Evolutionary conservation across 495 filamentous ascomycete species (phyloP), one percentile per base, ranked within the genome.

Genomic region (Xylaria longipes): DNA sequence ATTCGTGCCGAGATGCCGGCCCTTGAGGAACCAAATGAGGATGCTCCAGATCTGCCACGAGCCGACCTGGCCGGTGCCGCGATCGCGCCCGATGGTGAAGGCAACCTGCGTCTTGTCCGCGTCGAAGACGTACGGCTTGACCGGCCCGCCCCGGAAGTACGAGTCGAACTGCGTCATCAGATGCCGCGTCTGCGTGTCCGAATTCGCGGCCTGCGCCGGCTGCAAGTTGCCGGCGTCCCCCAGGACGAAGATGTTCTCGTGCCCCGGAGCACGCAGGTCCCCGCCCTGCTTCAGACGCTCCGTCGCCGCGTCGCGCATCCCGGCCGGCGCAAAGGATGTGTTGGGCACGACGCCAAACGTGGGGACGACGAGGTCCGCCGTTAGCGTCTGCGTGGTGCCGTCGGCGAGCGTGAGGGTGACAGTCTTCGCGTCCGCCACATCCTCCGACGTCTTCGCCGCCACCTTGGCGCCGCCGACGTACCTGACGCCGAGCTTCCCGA

Each of bases 1-100:
- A 25, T 80, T 68, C 11, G 78, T 82, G 45, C 78, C 78, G 39
- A 83, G 39, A 54, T 77, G 60, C 14, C 75, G 63, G 0, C 82
- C 81, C 80, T 90, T 90, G 69, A 83, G 41, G 56, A 80, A 81
- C 75, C 74, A 78, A 22, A 89, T 80, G 61, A 89, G 54, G 63
- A 79, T 80, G 17, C 82, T 77, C 70, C 80, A 88, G 2, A 81
- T 65, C 60, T 76, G 80, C 72, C 81, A 82, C 4, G 77, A 77
- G 52, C 84, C 85, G 9, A 88, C 63, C 75, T 88, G 86, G 1
- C 87, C 87, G 0, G 85, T 87, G 1, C 85, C 88, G 29, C 75
- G 76, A 41, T 75, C 72, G 63, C 74, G 77, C 1, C 88, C 88
- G 56, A 68, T 29, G 33, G 33, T 68, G n/a, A 68, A 14, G 12